Conservation (phyloP, 2,329 filamentous ascomycete species). For the Diaporthe capsici region DNA sequence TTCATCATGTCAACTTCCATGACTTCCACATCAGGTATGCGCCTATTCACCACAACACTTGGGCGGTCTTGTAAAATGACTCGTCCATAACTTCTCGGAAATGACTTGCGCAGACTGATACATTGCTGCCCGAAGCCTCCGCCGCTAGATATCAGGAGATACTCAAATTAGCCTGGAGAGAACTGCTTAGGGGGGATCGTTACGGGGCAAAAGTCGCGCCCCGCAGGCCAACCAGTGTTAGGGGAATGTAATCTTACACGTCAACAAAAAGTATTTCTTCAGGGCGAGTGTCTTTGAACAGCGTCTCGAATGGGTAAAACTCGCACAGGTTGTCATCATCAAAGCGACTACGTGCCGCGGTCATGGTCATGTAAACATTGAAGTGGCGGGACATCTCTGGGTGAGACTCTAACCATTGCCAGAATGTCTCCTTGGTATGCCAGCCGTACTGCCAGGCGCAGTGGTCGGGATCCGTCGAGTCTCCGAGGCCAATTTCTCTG, state of each 20-base stretch:
- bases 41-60: not conserved
- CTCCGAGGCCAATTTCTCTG: not conserved
- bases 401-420: slow-evolving; percentile 18
- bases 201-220: not conserved
- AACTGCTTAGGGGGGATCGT: not conserved
- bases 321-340: slow-evolving; percentile 18
- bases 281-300: not conserved
- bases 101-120: slow-evolving; percentile 17
- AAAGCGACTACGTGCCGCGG: slow-evolving; percentile 4
- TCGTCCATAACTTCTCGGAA: not conserved
- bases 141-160: not conserved
- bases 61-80: slow-evolving; percentile 16
- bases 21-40: not conserved
- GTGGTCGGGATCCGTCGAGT: not conserved
- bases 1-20: slow-evolving; percentile 22
- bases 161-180: not conserved
- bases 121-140: slow-evolving; percentile 8
- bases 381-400: slow-evolving; percentile 3
- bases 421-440: slow-evolving; percentile 24
- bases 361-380: slow-evolving; percentile 14
- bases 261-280: slow-evolving; percentile 20
- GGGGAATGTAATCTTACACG: not conserved
- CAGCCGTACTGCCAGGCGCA: slow-evolving; percentile 10
- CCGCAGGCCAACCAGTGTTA: no score
- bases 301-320: slow-evolving; percentile 1